phyloP scores from a whole-genome alignment of 2,329 filamentous ascomycete genomes.

The Claviceps maximensis region DNA sequence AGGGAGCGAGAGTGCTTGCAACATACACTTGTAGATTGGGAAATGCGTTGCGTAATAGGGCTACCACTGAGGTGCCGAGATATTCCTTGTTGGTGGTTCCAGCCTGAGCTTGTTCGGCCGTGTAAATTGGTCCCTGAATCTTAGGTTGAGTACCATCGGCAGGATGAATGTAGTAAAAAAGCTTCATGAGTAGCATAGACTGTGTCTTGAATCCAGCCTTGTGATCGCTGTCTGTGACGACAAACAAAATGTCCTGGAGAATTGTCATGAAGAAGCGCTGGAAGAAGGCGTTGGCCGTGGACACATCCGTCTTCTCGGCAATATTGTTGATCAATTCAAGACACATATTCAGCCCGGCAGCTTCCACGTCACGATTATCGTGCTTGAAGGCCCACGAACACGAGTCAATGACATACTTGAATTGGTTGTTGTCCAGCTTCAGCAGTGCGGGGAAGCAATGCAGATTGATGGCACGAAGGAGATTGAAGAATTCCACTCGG shows the following conservation, averaged over 20 bases:
- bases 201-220: constrained; percentile 99
- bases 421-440: constrained; percentile 88
- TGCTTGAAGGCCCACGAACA: constrained; percentile 99
- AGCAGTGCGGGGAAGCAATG: constrained; percentile 92
- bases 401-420: constrained; percentile 98
- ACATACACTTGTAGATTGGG: constrained; percentile 81
- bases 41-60: constrained; percentile 78
- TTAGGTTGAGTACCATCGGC: constrained; percentile 58
- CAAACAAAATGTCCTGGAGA: constrained; percentile 95
- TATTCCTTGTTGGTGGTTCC: constrained; percentile 89
- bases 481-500: constrained; percentile 98
- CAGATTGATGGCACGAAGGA: constrained; percentile 88
- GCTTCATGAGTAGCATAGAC: constrained; percentile 80
- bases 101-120: constrained; percentile 63
- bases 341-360: constrained; percentile 94
- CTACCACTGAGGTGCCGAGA: constrained; percentile 74
- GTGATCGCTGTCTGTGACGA: constrained; percentile 93
- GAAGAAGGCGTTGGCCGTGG: constrained; percentile 91
- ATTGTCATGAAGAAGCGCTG: constrained; percentile 94
- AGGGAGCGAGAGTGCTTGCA: no score
- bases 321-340: constrained; percentile 96
- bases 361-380: constrained; percentile 95
- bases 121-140: constrained; percentile 86
- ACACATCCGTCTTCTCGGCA: constrained; percentile 74
- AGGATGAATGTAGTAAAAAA: constrained; percentile 89